Conservation (phyloP, 352 stramenopile species). For the Phytopythium delawarense region DNA sequence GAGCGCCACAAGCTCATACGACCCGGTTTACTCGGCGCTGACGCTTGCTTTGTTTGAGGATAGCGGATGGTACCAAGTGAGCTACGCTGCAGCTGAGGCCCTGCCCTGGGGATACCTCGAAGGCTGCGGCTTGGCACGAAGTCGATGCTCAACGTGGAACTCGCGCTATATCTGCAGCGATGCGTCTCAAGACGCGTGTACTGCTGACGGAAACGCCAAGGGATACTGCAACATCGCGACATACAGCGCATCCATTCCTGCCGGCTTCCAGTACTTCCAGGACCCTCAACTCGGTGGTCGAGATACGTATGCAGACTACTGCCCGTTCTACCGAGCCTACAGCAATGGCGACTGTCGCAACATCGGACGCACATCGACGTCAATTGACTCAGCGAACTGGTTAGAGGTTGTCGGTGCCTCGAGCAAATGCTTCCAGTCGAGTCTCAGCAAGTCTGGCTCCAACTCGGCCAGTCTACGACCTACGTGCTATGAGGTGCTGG, state of each 20-base stretch:
- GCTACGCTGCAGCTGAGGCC: slow-evolving; percentile 48
- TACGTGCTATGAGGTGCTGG: slow-evolving; percentile 56
- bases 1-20: slow-evolving; percentile 71
- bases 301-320: slow-evolving; percentile 76
- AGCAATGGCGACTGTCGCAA: slow-evolving; percentile 75
- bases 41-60: slow-evolving; percentile 79
- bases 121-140: slow-evolving; percentile 60
- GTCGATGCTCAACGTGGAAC: slow-evolving; percentile 63
- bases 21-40: slow-evolving; percentile 67
- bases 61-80: slow-evolving; percentile 78
- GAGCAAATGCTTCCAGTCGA: slow-evolving; percentile 76
- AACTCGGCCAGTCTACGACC: slow-evolving; percentile 26
- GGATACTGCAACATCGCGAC: slow-evolving; percentile 71
- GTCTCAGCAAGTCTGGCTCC: slow-evolving; percentile 41
- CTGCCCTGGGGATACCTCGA: slow-evolving; percentile 72
- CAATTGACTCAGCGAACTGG: slow-evolving; percentile 29
- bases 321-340: slow-evolving; percentile 72
- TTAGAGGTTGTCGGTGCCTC: slow-evolving; percentile 49
- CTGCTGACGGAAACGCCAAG: slow-evolving; percentile 60
- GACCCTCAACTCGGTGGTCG: slow-evolving; percentile 48
- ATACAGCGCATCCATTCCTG: slow-evolving; percentile 64
- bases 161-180: slow-evolving; percentile 63
- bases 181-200: slow-evolving; percentile 40
- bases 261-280: slow-evolving; percentile 80
- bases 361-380: slow-evolving; percentile 39